These are phyloP conservation scores for Calonectria hawksworthii DNA, from an alignment of 2,329 filamentous ascomycete genomes.

Conservation along the genomic window DNA sequence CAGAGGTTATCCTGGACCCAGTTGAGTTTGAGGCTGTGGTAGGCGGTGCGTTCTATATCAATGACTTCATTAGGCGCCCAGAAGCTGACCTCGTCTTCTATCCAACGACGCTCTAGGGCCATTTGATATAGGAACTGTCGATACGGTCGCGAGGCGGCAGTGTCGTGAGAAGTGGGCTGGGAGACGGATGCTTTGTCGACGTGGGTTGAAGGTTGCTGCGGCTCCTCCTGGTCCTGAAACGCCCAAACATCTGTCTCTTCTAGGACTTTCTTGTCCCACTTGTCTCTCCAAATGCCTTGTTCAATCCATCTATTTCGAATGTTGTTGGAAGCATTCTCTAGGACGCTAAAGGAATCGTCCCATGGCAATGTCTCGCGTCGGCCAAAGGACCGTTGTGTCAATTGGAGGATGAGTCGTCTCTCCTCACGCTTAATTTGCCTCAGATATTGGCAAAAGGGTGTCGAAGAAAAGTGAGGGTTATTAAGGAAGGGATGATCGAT, in stretches of 20 bases:
- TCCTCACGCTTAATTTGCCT: not conserved
- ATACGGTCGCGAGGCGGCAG: constrained; percentile 32
- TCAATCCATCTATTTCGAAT: constrained; percentile 28
- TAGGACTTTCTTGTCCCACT: constrained; percentile 12
- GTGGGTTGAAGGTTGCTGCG: too few species aligned
- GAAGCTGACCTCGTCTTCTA: constrained; percentile 25
- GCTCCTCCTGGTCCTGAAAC: not conserved
- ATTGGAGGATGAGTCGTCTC: constrained; percentile 7
- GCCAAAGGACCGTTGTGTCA: not conserved
- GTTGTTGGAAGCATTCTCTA: constrained; percentile 24
- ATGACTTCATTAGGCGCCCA: not conserved
- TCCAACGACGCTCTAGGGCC: constrained; percentile 26
- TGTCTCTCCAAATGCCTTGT: constrained; percentile 28
- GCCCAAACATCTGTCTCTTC: not conserved
- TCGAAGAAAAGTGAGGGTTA: not conserved
- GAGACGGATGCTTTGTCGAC: too few species aligned
- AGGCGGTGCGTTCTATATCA: constrained; percentile 19
- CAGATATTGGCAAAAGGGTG: not conserved
- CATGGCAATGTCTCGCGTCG: constrained; percentile 28
- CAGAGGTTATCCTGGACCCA: constrained; percentile 27
- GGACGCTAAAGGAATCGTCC: constrained; percentile 12
- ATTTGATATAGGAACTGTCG: constrained; percentile 34
- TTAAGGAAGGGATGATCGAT: too few species aligned
- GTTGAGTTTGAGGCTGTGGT: constrained; percentile 26
- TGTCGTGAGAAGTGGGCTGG: not conserved